Conservation (phyloP, 139 green algal genomes). For the Picochlorum costavermella region DNA sequence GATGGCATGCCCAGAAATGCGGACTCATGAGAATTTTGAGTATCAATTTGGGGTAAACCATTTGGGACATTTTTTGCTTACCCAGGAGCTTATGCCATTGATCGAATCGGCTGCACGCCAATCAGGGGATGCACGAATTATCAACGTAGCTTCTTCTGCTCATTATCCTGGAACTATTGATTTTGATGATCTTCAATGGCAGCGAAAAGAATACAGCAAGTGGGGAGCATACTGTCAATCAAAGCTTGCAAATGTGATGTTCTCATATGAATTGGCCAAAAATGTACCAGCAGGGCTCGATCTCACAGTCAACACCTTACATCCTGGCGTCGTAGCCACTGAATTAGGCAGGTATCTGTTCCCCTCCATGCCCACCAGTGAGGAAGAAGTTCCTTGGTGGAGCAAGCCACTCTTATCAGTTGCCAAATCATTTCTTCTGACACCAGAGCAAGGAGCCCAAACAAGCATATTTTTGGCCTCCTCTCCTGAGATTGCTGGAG, state of each 20-base stretch:
- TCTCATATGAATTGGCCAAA: slow-evolving; percentile 72
- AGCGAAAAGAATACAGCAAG: slow-evolving; percentile 30
- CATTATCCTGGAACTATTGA: slow-evolving; percentile 67
- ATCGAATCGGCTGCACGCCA: slow-evolving; percentile 25
- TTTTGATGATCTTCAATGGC: slow-evolving; percentile 61
- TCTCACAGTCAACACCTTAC: slow-evolving; percentile 60
- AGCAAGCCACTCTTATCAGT: slow-evolving; percentile 26
- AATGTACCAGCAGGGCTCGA: slow-evolving; percentile 21
- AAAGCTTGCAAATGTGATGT: slow-evolving; percentile 87
- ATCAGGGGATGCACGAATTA: slow-evolving; percentile 38
- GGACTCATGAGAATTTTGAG: slow-evolving; percentile 71
- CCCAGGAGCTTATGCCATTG: slow-evolving; percentile 49
- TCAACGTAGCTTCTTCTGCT: slow-evolving; percentile 70
- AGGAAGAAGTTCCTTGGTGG: slow-evolving; percentile 17
- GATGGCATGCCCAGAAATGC: slow-evolving; percentile 62
- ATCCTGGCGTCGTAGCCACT: slow-evolving; percentile 78
- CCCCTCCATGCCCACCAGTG: background rate
- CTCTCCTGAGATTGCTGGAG: slow-evolving; percentile 45
- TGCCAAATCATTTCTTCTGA: slow-evolving; percentile 20
- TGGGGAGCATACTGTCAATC: slow-evolving; percentile 59
- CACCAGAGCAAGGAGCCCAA: slow-evolving; percentile 46
- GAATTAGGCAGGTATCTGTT: slow-evolving; percentile 52
- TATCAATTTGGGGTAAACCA: slow-evolving; percentile 58
- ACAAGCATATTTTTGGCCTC: slow-evolving; percentile 71
- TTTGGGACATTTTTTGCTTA: slow-evolving; percentile 71